Percentiles rank a stretch among this genome's conserved stretches.
Evolutionary conservation across 257 asterid species (phyloP).

Genomic region (Verbascum thapsus): DNA sequence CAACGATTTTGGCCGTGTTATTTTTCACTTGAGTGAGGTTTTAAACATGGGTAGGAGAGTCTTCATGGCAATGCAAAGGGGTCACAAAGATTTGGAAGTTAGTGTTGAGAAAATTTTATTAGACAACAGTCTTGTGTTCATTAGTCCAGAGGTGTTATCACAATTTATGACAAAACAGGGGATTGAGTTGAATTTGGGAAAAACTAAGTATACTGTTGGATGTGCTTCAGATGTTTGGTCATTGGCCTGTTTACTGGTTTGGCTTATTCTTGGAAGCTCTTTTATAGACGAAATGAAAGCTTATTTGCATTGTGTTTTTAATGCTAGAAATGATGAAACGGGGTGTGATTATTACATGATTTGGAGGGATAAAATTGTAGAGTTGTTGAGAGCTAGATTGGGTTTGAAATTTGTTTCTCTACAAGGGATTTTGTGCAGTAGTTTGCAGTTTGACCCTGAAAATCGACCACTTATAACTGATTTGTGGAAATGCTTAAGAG

Average conservation of each 20-base stretch:
- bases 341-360: constrained; percentile 38
- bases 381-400: constrained; percentile 48
- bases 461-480: constrained; percentile 60
- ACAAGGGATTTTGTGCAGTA: constrained; percentile 47
- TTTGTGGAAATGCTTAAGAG: constrained; percentile 66
- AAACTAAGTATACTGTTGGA: constrained; percentile 42
- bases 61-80: constrained; percentile 17
- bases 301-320: constrained; percentile 35
- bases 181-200: constrained; percentile 38
- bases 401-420: constrained; percentile 40
- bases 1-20: constrained; percentile 55
- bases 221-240: constrained; percentile 86
- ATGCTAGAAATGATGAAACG: constrained; percentile 38
- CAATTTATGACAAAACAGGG: constrained; percentile 40
- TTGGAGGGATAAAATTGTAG: constrained; percentile 54
- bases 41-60: constrained; percentile 51
- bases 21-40: constrained; percentile 56
- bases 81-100: constrained; percentile 33
- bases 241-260: constrained; percentile 60
- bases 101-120: constrained; percentile 28
- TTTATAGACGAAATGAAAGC: constrained; percentile 46
- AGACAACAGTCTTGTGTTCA: constrained; percentile 42
- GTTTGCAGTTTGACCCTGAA: constrained; percentile 62
- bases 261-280: constrained; percentile 61
- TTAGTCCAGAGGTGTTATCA: constrained; percentile 69